Conservation (phyloP, 768 basidiomycete genomes). For the Tylopilus balloui region DNA sequence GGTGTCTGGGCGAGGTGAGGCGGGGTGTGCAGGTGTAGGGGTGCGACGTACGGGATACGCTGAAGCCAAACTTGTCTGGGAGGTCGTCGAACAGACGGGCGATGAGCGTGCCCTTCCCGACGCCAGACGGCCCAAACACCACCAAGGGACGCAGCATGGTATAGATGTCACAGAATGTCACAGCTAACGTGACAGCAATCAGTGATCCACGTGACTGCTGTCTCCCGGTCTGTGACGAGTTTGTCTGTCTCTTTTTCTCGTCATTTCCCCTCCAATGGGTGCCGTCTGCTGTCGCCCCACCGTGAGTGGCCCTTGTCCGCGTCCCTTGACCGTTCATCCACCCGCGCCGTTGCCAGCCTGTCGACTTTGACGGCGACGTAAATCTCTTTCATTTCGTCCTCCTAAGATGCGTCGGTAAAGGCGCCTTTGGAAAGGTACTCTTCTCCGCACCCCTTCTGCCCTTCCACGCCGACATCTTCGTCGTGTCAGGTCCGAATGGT, state of each 20-base stretch:
- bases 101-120: slow-evolving; percentile 91
- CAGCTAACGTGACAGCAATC: neutral
- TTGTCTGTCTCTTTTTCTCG: slow-evolving; percentile 14
- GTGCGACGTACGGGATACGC: slow-evolving; percentile 68
- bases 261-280: slow-evolving; percentile 45
- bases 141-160: slow-evolving; percentile 54
- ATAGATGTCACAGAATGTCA: neutral
- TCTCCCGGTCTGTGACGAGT: slow-evolving; percentile 8
- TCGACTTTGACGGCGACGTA: slow-evolving; percentile 93
- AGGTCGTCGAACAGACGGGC: slow-evolving; percentile 72
- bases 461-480: slow-evolving; percentile 7
- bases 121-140: slow-evolving; percentile 87
- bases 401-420: slow-evolving; percentile 94
- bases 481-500: slow-evolving; percentile 89
- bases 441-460: neutral
- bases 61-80: slow-evolving; percentile 87
- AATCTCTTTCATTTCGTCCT: slow-evolving; percentile 97
- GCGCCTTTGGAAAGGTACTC: slow-evolving; percentile 93
- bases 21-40: neutral
- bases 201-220: slow-evolving; percentile 12
- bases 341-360: slow-evolving; percentile 55
- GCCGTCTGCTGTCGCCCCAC: slow-evolving; percentile 81
- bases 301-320: slow-evolving; percentile 37
- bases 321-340: neutral
- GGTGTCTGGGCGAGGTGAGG: slow-evolving; percentile 55